Percentiles rank a stretch among this genome's conserved stretches.
Conservation (phyloP, 2,329 filamentous ascomycete genomes). For the Beauveria sp. region DNA sequence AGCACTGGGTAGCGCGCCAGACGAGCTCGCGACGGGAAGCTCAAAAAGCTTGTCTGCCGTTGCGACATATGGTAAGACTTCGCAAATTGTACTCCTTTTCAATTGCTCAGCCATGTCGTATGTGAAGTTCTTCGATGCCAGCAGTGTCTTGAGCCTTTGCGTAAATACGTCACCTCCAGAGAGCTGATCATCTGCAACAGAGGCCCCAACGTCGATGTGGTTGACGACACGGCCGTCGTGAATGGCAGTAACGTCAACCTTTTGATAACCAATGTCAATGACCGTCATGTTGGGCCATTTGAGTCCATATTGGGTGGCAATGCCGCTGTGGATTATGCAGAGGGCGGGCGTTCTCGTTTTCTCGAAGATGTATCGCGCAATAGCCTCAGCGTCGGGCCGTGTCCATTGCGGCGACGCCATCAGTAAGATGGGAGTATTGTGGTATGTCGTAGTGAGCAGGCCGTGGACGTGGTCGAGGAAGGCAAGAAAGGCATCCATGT, state of each 20-base stretch:
- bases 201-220: constrained; percentile 56
- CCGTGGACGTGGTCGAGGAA: constrained; percentile 89
- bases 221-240: constrained; percentile 70
- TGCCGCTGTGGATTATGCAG: constrained; percentile 79
- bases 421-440: constrained; percentile 91
- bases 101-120: constrained; percentile 63
- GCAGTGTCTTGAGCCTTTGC: constrained; percentile 57
- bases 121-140: constrained; percentile 52
- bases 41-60: constrained; percentile 39
- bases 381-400: constrained; percentile 73
- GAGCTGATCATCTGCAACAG: constrained; percentile 38
- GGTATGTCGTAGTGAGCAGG: constrained; percentile 81
- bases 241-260: constrained; percentile 88
- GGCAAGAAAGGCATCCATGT: constrained; percentile 91
- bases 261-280: constrained; percentile 84
- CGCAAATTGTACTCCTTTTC: constrained; percentile 59
- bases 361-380: constrained; percentile 94
- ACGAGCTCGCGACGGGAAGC: constrained; percentile 30
- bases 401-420: constrained; percentile 89
- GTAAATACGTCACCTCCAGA: constrained; percentile 90
- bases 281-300: constrained; percentile 71
- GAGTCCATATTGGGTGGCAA: constrained; percentile 81
- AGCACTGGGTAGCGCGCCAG: constrained; percentile 23
- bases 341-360: constrained; percentile 93
- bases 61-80: constrained; percentile 52